Percentiles rank a stretch among this genome's conserved stretches.
Conservation (phyloP, 179 eudicot species). For the Gypsophila paniculata region DNA sequence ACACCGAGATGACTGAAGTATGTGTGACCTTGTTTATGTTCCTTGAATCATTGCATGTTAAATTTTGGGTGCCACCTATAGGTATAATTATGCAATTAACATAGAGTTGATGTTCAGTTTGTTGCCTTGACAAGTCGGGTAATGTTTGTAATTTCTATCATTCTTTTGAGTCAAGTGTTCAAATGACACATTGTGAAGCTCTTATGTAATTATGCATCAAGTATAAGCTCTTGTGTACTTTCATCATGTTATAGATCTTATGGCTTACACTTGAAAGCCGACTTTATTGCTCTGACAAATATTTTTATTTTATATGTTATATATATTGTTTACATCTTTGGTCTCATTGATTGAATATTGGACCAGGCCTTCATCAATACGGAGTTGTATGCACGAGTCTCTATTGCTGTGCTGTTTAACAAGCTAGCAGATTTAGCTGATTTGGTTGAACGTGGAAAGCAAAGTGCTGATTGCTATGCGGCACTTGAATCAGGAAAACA, state of each 20-base stretch:
- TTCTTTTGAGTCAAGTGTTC: not conserved
- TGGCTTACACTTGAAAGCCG: not conserved
- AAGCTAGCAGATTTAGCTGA: constrained; percentile 61
- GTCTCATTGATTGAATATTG: constrained; percentile 18
- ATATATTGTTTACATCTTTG: not conserved
- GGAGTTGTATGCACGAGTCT: constrained; percentile 92
- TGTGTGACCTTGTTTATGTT: constrained; percentile 19
- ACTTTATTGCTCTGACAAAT: not conserved
- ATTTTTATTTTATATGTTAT: not conserved
- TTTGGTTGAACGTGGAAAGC: constrained; percentile 33
- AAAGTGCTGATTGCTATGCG: constrained; percentile 38
- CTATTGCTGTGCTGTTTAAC: constrained; percentile 78
- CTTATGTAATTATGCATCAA: constrained; percentile 1
- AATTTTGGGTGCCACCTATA: not conserved
- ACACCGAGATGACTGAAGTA: constrained; percentile 74
- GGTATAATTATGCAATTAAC: not conserved
- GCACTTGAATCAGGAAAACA: constrained; percentile 71
- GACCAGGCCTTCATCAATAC: constrained; percentile 80
- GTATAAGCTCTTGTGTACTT: not conserved
- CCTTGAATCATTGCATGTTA: not conserved
- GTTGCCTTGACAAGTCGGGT: not conserved
- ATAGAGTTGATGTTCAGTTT: not conserved
- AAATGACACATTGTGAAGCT: not conserved
- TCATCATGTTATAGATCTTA: not conserved
- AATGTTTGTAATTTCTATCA: not conserved